Evolutionary conservation across 805 yeast genomes (phyloP).

Genomic region (Suhomyces canberraensis): DNA sequence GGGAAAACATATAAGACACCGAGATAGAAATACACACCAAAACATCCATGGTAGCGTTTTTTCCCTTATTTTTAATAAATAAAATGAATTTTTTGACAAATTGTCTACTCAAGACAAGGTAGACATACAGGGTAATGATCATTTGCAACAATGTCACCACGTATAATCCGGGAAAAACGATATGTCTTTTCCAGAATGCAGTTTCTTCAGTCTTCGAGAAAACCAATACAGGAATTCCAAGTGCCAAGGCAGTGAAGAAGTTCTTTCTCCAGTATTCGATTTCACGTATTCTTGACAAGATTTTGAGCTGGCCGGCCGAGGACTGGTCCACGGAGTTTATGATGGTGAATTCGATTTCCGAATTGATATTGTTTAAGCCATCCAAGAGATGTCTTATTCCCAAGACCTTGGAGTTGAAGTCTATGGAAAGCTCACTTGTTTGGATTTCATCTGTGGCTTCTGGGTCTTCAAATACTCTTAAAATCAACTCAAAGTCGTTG

Average conservation of each 20-base stretch:
- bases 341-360: constrained; percentile 52
- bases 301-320: constrained; percentile 59
- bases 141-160: constrained; percentile 63
- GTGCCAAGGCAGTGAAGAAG: constrained; percentile 47
- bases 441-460: constrained; percentile 14
- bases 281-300: constrained; percentile 69
- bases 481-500: constrained; percentile 19
- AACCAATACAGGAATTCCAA: constrained; percentile 62
- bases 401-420: constrained; percentile 45
- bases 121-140: constrained; percentile 54
- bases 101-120: constrained; percentile 60
- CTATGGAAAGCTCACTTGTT: constrained; percentile 39
- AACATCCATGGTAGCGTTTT: constrained; percentile 82
- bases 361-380: constrained; percentile 40
- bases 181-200: constrained; percentile 25
- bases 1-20: constrained; percentile 73
- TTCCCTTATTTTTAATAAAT: constrained; percentile 61
- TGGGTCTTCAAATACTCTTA: constrained; percentile 14
- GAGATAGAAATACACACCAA: constrained; percentile 79
- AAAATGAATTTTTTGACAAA: constrained; percentile 65
- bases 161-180: constrained; percentile 58
- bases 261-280: constrained; percentile 65
- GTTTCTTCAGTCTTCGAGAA: constrained; percentile 47
- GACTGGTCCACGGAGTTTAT: constrained; percentile 51
- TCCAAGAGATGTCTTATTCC: constrained; percentile 67